These are phyloP conservation scores for Fusarium newnesense DNA, from an alignment of 2,329 filamentous ascomycete species.

Conservation along the genomic window DNA sequence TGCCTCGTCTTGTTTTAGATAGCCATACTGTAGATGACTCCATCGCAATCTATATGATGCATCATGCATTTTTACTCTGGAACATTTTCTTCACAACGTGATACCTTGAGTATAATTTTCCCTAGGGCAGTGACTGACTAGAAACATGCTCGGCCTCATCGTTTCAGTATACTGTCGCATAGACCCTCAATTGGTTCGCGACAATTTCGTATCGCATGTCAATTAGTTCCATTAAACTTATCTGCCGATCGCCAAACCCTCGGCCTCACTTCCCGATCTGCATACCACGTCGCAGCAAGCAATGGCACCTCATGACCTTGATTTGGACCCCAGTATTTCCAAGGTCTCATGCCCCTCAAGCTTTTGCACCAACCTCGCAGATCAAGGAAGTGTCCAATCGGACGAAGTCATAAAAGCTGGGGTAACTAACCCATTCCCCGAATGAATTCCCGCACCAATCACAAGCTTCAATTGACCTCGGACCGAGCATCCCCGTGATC, in stretches of 20 bases:
- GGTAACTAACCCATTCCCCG: neutral
- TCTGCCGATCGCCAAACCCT: neutral
- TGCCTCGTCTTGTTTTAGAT: neutral
- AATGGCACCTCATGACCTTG: neutral
- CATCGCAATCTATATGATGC: neutral
- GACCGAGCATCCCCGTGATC: constrained; percentile 28
- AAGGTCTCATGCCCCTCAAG: constrained; percentile 24
- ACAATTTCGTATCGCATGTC: neutral
- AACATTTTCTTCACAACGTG: neutral
- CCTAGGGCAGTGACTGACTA: neutral
- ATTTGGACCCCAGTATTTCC: neutral
- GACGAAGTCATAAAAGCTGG: neutral
- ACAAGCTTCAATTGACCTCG: neutral
- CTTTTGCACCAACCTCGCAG: constrained; percentile 18
- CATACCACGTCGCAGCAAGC: neutral
- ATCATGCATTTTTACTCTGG: neutral
- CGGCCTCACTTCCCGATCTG: neutral
- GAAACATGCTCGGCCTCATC: accelerated
- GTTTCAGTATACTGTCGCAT: no score
- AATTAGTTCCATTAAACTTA: neutral
- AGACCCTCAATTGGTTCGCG: neutral
- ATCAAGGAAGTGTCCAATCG: constrained; percentile 19
- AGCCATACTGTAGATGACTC: neutral
- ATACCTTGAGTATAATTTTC: accelerated
- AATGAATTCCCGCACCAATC: constrained; percentile 32